Evolutionary conservation across 352 stramenopile genomes (phyloP), one percentile per base, ranked within the genome.

Genomic region (Plasmopara halstedii): DNA sequence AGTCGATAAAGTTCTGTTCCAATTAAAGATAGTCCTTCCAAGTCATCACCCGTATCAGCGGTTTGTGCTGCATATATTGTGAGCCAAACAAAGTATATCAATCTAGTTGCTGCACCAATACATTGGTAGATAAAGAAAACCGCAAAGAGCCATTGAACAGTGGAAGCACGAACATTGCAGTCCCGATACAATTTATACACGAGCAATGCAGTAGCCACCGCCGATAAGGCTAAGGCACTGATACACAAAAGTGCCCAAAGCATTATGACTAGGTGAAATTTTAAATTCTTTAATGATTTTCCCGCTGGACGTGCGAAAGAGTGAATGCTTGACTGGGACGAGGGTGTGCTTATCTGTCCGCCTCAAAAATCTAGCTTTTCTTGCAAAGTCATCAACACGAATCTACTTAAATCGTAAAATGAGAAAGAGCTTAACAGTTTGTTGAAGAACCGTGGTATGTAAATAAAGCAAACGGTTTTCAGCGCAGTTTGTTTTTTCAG

Each of bases 181-280:
- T 67, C 41, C 15, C 50, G 58, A 31, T 54, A 60, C 9, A 77
- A 45, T 31, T 70, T 73, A 42, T 68, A 53, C 4, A 64, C 42
- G 22, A 70, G 29, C 13, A 67, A 38, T 11, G 44, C 53, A 1
- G 63, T 64, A 41, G 41, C 37, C 3, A 58, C 35, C 0, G 43
- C 38, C 15, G 67, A 71, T n/a, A 71, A 40, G 2, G 41, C 20
- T 36, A 68, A 51, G 1, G 55, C 47, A 21, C 18, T 17, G 9
- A 64, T 46, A 13, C 38, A 59, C 9, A 66, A 19, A 0, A 64
- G 19, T 0, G 54, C 50, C 62, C 58, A 72, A 37, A 63, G 32
- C 62, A 72, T 71, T 6, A 31, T 13, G 6, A 22, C 17, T 3
- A 35, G 8, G 4, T 17, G 21, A n/a, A 44, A n/a, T n/a, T n/a